phyloP scores from a whole-genome alignment of 2,329 filamentous ascomycete genomes.

The Pyrenochaeta sp. region DNA sequence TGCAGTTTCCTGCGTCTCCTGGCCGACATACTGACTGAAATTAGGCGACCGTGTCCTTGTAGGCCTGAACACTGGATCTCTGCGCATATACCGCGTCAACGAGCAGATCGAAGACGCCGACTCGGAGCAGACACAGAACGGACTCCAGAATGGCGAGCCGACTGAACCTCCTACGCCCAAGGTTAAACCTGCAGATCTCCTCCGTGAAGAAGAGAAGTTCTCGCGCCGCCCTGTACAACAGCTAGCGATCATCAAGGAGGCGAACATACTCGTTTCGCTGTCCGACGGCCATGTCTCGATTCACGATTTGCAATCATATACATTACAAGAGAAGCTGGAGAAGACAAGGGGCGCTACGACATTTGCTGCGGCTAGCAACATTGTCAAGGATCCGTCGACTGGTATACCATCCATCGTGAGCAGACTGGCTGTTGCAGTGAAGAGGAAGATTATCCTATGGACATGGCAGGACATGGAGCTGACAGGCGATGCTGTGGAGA shows the following conservation, averaged over 20 bases:
- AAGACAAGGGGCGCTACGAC: slow-evolving; percentile 88
- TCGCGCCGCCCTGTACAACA: slow-evolving; percentile 90
- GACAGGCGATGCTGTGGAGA: slow-evolving; percentile 74
- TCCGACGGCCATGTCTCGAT: slow-evolving; percentile 90
- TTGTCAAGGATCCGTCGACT: slow-evolving; percentile 86
- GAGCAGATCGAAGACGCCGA: slow-evolving; percentile 61
- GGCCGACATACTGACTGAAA: slow-evolving; percentile 24
- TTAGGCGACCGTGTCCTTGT: slow-evolving; percentile 88
- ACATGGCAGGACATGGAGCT: slow-evolving; percentile 97
- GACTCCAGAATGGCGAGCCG: slow-evolving; percentile 52
- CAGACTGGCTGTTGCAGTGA: slow-evolving; percentile 88
- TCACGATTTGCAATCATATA: slow-evolving; percentile 86
- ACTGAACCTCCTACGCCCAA: slow-evolving; percentile 49
- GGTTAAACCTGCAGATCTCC: slow-evolving; percentile 73
- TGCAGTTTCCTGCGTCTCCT: slow-evolving; percentile 16
- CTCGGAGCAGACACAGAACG: slow-evolving; percentile 39
- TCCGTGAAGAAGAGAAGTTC: slow-evolving; percentile 95
- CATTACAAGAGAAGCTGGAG: slow-evolving; percentile 78
- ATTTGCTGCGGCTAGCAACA: slow-evolving; percentile 95
- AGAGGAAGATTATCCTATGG: slow-evolving; percentile 89
- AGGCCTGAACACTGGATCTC: slow-evolving; percentile 85
- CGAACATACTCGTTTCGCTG: slow-evolving; percentile 87
- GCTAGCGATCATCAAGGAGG: slow-evolving; percentile 94
- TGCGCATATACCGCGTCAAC: slow-evolving; percentile 92
- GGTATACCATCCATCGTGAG: slow-evolving; percentile 94